These are phyloP conservation scores for Nematocida sp. DNA, from an alignment of 371 early-diverging fungal species.

Conservation along the genomic window DNA sequence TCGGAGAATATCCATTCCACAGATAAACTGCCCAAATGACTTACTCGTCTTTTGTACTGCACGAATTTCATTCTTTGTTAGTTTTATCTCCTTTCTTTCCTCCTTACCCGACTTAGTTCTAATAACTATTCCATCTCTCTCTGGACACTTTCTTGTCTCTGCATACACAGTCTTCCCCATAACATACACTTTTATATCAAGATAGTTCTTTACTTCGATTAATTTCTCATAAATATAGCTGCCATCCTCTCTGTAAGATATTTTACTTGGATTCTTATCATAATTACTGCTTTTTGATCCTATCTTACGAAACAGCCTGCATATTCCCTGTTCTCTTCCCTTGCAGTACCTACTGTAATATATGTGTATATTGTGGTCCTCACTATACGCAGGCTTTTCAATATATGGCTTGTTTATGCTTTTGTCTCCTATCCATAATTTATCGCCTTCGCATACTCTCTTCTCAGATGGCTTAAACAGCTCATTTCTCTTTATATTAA, in stretches of 20 bases:
- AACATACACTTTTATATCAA: slow-evolving; percentile 93
- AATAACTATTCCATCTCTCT: slow-evolving; percentile 88
- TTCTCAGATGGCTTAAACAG: slow-evolving; percentile 67
- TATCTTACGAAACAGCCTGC: slow-evolving; percentile 87
- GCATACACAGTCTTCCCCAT: slow-evolving; percentile 86
- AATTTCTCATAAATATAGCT: slow-evolving; percentile 89
- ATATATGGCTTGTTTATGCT: slow-evolving; percentile 84
- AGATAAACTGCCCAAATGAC: slow-evolving; percentile 80
- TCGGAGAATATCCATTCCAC: slow-evolving; percentile 88
- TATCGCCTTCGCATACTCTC: slow-evolving; percentile 74
- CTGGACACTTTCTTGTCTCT: slow-evolving; percentile 94
- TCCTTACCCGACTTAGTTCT: slow-evolving; percentile 93
- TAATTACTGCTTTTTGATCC: slow-evolving; percentile 90
- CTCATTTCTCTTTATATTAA: slow-evolving; percentile 9
- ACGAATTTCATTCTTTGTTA: slow-evolving; percentile 77
- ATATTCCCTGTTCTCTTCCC: slow-evolving; percentile 75
- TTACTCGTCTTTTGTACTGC: slow-evolving; percentile 77
- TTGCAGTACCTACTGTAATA: slow-evolving; percentile 76
- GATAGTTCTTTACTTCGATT: slow-evolving; percentile 82
- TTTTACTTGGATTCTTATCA: slow-evolving; percentile 73
- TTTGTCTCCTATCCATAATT: slow-evolving; percentile 74
- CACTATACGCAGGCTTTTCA: slow-evolving; percentile 90
- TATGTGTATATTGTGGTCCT: slow-evolving; percentile 91
- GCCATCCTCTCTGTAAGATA: slow-evolving; percentile 72
- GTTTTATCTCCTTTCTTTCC: slow-evolving; percentile 79